These are phyloP conservation scores for Candida tallmaniae DNA, from an alignment of 805 yeast genomes.

Conservation along the genomic window DNA sequence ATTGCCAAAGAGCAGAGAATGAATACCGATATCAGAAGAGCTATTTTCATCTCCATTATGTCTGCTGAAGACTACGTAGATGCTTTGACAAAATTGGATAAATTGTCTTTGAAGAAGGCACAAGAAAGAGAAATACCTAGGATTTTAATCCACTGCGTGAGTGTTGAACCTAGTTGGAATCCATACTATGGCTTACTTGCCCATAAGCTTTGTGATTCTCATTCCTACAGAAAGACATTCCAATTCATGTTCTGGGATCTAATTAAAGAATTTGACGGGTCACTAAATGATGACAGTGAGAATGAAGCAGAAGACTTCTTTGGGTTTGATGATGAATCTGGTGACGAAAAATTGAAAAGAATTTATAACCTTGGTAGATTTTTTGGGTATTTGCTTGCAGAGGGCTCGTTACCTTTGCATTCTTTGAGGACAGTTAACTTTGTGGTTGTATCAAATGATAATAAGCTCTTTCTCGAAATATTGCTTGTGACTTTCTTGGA, in stretches of 20 bases:
- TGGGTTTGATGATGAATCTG: conserved; percentile 41
- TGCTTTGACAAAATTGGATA: conserved; percentile 78
- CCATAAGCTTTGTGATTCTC: conserved; percentile 67
- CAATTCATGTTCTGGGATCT: conserved; percentile 91
- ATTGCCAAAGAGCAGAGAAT: conserved; percentile 82
- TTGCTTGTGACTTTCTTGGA: conserved; percentile 66
- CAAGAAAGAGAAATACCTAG: conserved; percentile 87
- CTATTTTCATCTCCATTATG: conserved; percentile 91
- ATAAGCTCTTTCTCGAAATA: conserved; percentile 67
- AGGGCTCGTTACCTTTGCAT: conserved; percentile 70
- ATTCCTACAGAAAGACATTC: conserved; percentile 72
- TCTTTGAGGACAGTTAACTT: conserved; percentile 70
- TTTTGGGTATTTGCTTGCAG: conserved; percentile 71
- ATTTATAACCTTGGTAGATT: conserved; percentile 74
- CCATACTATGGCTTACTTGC: conserved; percentile 88
- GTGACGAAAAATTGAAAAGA: conserved; percentile 52
- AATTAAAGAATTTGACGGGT: conserved; percentile 59
- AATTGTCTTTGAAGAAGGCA: conserved; percentile 66
- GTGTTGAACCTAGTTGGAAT: conserved; percentile 77
- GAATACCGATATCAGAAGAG: conserved; percentile 94
- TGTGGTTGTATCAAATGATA: conserved; percentile 60
- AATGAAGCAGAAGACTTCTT: conserved; percentile 37
- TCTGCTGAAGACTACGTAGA: conserved; percentile 91
- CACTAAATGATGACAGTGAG: conserved; percentile 36
- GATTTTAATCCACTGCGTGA: conserved; percentile 80